Conservation (phyloP, 371 early-diverging fungal species). For the Mucor plumbeus region DNA sequence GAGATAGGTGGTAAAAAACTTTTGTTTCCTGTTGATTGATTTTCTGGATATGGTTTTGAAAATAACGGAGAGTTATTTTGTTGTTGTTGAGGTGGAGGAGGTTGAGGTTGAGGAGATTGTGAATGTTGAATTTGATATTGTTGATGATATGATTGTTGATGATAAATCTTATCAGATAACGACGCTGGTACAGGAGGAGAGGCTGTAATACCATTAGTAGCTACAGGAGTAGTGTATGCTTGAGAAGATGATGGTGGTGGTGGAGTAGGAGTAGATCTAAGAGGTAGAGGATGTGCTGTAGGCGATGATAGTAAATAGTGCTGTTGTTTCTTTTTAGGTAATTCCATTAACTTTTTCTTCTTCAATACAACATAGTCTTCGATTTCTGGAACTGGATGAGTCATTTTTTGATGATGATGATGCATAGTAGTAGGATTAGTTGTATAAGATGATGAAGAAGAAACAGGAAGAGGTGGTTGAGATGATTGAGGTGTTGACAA, state of each 20-base stretch:
- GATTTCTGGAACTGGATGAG: conserved; percentile 33
- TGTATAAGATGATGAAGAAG: neutral
- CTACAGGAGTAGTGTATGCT: conserved; percentile 2
- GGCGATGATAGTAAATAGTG: conserved; percentile 9
- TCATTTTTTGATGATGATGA: neutral
- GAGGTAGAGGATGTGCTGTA: neutral
- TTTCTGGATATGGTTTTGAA: conserved; percentile 4
- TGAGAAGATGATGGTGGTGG: conserved; percentile 1
- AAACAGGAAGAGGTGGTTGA: neutral
- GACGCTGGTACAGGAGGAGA: neutral
- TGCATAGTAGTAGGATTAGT: neutral
- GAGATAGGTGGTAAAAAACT: conserved; percentile 36
- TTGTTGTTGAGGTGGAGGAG: conserved; percentile 8
- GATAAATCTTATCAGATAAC: conserved; percentile 16
- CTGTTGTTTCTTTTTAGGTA: conserved; percentile 8
- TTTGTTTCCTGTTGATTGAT: conserved; percentile 7
- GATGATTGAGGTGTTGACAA: neutral
- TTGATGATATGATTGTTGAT: conserved; percentile 15
- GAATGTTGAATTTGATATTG: neutral
- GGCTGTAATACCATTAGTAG: neutral
- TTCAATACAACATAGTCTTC: conserved; percentile 33
- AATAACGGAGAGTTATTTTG: conserved; percentile 4
- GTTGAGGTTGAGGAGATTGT: conserved; percentile 8
- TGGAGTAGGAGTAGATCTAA: neutral
- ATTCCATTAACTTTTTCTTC: conserved; percentile 12